A percentile compares a stretch with the other conserved stretches of the same genome.
These are phyloP conservation scores for Hyaloscypha hepaticicola DNA, from an alignment of 495 filamentous ascomycete species.

Conservation along the genomic window DNA sequence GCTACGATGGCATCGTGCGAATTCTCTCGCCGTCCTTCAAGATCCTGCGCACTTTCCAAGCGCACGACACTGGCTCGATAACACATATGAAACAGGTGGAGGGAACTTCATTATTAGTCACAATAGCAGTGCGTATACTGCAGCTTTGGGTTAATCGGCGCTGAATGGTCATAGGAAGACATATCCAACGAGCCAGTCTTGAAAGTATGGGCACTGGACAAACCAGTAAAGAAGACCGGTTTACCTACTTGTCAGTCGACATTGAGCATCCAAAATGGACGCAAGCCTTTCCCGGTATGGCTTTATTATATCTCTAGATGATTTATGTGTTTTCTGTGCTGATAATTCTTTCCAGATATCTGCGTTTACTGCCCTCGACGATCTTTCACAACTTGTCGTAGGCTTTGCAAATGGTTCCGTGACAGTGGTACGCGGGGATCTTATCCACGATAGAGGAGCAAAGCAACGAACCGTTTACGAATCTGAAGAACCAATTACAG, in stretches of 20 bases:
- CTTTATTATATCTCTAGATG: background rate
- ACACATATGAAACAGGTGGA: slow-evolving; percentile 96
- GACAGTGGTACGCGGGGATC: slow-evolving; percentile 86
- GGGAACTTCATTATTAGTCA: slow-evolving; percentile 81
- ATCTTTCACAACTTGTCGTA: slow-evolving; percentile 87
- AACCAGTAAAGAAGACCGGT: slow-evolving; percentile 90
- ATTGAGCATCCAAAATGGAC: slow-evolving; percentile 81
- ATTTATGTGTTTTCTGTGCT: background rate
- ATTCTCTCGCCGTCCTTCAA: slow-evolving; percentile 87
- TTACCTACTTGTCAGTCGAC: slow-evolving; percentile 82
- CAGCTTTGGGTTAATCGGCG: background rate
- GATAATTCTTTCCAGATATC: slow-evolving; percentile 62
- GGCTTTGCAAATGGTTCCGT: slow-evolving; percentile 96
- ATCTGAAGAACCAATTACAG: slow-evolving; percentile 94
- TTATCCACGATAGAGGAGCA: slow-evolving; percentile 94
- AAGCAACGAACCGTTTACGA: slow-evolving; percentile 96
- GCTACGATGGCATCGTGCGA: slow-evolving; percentile 77
- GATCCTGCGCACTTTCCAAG: slow-evolving; percentile 79
- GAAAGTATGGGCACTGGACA: slow-evolving; percentile 96
- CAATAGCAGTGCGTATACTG: slow-evolving; percentile 56
- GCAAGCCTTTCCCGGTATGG: slow-evolving; percentile 85
- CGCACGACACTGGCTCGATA: slow-evolving; percentile 74
- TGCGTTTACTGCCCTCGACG: slow-evolving; percentile 80
- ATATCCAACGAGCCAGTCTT: slow-evolving; percentile 80
- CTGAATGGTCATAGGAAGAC: slow-evolving; percentile 57